phyloP scores from a whole-genome alignment of 2,329 filamentous ascomycete species.

The Colletotrichum destructivum region DNA sequence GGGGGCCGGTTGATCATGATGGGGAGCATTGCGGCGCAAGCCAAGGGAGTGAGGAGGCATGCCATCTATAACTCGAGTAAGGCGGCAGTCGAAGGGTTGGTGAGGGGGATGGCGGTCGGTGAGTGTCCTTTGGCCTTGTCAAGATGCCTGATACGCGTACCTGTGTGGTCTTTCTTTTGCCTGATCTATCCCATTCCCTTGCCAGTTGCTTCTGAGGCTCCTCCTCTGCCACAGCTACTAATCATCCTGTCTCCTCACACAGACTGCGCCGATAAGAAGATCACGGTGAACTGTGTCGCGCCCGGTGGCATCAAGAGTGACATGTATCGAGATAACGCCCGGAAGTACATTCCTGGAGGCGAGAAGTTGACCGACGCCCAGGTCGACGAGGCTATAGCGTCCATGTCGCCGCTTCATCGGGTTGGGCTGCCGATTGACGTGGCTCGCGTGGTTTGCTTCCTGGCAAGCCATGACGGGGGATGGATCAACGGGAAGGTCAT shows the following conservation, averaged over 20 bases:
- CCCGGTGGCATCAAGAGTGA: conserved; percentile 78
- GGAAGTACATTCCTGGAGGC: conserved; percentile 71
- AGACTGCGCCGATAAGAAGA: conserved; percentile 74
- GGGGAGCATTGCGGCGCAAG: conserved; percentile 78
- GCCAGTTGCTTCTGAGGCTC: too few relatives aligned
- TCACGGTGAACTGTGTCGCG: conserved; percentile 77
- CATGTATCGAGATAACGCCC: conserved; percentile 65
- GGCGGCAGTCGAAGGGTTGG: conserved; percentile 82
- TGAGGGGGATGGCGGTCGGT: conserved; percentile 78
- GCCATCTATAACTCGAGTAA: conserved; percentile 82
- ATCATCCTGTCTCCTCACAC: too few relatives aligned
- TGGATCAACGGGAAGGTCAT: conserved; percentile 62
- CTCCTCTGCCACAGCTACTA: too few relatives aligned
- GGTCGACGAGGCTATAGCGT: conserved; percentile 71
- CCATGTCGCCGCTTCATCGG: conserved; percentile 75
- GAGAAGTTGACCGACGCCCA: conserved; percentile 69
- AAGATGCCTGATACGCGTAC: too few relatives aligned
- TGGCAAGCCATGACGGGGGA: conserved; percentile 60
- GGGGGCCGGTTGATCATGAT: conserved; percentile 81
- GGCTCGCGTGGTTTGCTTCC: conserved; percentile 73
- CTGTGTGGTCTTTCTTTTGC: too few relatives aligned
- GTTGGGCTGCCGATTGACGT: conserved; percentile 78
- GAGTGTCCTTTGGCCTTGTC: too few relatives aligned
- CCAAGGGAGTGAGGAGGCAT: conserved; percentile 77
- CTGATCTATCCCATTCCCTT: too few relatives aligned